Conservation (phyloP, 306 rosid genomes). For the Quercus cerris region DNA sequence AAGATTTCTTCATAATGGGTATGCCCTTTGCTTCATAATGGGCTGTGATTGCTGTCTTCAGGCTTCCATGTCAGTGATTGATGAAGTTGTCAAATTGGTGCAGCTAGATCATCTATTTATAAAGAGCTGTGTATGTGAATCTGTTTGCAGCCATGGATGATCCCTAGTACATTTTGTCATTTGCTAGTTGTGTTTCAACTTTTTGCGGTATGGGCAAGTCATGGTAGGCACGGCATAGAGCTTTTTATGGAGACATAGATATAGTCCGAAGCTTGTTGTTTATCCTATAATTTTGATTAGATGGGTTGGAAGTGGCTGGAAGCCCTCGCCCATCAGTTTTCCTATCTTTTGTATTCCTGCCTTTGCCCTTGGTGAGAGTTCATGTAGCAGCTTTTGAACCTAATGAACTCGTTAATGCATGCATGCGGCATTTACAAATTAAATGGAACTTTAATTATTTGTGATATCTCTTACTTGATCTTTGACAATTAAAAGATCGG, state of each 20-base stretch:
- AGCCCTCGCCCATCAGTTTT: constrained; percentile 52
- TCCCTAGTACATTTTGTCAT: constrained; percentile 27
- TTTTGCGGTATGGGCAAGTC: constrained; percentile 33
- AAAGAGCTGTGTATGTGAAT: constrained; percentile 39
- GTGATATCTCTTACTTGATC: neutral
- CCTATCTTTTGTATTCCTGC: constrained; percentile 8
- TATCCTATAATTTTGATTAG: constrained; percentile 35
- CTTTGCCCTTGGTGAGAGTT: constrained; percentile 18
- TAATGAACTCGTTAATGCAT: constrained; percentile 16
- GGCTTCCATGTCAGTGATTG: constrained; percentile 5
- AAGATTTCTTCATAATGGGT: constrained; percentile 58
- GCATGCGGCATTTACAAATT: neutral
- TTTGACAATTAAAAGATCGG: neutral
- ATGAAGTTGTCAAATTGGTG: constrained; percentile 11
- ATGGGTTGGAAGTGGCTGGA: constrained; percentile 58
- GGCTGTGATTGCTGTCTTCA: constrained; percentile 16
- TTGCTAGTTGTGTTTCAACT: constrained; percentile 31
- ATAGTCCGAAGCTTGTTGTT: neutral
- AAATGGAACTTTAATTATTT: neutral
- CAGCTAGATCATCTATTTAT: constrained; percentile 30
- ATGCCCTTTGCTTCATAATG: constrained; percentile 38
- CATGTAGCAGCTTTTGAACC: constrained; percentile 19
- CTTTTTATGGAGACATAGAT: constrained; percentile 16
- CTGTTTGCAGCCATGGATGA: constrained; percentile 47
- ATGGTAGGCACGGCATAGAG: constrained; percentile 15